A percentile compares a stretch with the other conserved stretches of the same genome.
Evolutionary conservation across 257 asterid genomes (phyloP).

Genomic region (Solanum paucissectum): DNA sequence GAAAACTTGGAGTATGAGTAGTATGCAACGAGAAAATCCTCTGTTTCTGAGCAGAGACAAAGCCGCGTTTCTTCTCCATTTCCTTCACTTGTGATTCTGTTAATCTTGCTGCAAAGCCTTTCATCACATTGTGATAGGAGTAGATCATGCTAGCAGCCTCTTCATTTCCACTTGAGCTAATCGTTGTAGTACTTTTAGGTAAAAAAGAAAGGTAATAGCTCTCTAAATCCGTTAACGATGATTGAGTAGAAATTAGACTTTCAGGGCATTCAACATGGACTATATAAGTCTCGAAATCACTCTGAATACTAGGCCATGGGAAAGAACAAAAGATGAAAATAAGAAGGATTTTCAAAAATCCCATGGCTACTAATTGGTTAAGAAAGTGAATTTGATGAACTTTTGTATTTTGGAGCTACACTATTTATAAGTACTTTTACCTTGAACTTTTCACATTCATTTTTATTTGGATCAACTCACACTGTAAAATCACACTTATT

Average conservation of each 20-base stretch:
- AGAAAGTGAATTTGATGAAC: background rate
- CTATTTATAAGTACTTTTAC: background rate
- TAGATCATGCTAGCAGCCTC: constrained; percentile 7
- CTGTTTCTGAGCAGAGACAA: constrained; percentile 27
- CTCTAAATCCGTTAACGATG: constrained; percentile 1
- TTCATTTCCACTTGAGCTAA: background rate
- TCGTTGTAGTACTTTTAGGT: background rate
- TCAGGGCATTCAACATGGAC: constrained; percentile 24
- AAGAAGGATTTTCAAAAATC: background rate
- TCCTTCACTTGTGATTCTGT: constrained; percentile 13
- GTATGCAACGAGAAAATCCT: constrained; percentile 20
- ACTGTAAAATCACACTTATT: background rate
- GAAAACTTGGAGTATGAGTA: constrained; percentile 35
- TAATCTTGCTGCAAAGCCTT: constrained; percentile 43
- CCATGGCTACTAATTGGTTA: background rate
- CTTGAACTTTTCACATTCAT: background rate
- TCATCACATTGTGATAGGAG: constrained; percentile 25
- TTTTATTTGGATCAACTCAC: background rate
- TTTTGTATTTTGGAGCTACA: background rate
- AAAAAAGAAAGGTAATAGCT: constrained; percentile 30
- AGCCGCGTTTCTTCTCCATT: constrained; percentile 20
- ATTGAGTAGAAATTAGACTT: background rate
- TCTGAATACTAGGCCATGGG: background rate
- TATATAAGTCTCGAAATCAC: constrained; percentile 22
- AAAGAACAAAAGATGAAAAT: background rate